Evolutionary conservation across 2,329 filamentous ascomycete genomes (phyloP), one percentile per base, ranked within the genome.

Genomic region (Ophiostoma montium): DNA sequence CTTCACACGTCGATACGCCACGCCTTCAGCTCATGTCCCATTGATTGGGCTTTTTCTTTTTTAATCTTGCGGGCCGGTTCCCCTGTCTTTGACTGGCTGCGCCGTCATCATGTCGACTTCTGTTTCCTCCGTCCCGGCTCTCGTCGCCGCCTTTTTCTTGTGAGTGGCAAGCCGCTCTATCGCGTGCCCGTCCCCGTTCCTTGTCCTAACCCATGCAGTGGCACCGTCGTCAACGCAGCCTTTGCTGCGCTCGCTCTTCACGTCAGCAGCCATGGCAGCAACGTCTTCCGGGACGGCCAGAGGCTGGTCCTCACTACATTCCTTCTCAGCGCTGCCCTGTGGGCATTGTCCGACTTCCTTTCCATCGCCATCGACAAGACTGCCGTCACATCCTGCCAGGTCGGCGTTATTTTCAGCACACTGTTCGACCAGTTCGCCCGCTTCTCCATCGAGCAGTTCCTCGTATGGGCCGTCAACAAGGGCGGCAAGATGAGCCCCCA

Each of bases 281-380:
- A 69, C 36, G 61, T 75, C 52, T 67, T 74, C 59, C 68, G 71
- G 62, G 72, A 78, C 64, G 71, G 73, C 65, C 69, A 71, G 74
- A 78, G 75, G 75, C 75, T 79, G 74, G 74, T 70, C 74, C 75
- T 79, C 73, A 63, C 70, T 58, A 61, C 65, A 55, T 78, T 77
- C 60, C 67, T 78, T 57, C 53, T 68, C 23, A 65, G 68, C 50
- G 66, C 72, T 30, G 67, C 68, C 55, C 63, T 75, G 45, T 80
- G 76, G 76, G 73, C 74, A 43, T 62, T 72, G 36, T 59, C 67
- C 53, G 69, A 68, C 50, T 78, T 79, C 53, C 61, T 71, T 49
- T 62, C 71, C 27, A 70, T 70, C 21, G 58, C 74, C 48, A 65
- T 76, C 60, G 62, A 70, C 53, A 59, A 66, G 32, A 60, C 60